Evolutionary conservation across 495 filamentous ascomycete species (phyloP).

Genomic region (Penicillium flavigenum): DNA sequence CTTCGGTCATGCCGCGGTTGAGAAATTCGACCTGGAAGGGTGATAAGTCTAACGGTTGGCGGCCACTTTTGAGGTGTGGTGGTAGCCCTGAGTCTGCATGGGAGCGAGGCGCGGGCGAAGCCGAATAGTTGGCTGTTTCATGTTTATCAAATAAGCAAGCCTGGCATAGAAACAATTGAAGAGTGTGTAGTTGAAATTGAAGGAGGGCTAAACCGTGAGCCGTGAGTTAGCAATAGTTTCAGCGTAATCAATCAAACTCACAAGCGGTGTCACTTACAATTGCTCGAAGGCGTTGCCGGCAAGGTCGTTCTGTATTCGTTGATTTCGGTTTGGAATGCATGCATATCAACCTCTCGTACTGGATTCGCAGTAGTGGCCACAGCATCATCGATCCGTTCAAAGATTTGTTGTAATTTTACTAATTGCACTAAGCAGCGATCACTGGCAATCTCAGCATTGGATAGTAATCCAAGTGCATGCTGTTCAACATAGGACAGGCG

Average conservation of each 20-base stretch:
- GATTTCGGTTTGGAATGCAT: constrained; percentile 6
- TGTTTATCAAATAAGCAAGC: constrained; percentile 7
- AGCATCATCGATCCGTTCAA: constrained; percentile 15
- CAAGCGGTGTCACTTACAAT: constrained; percentile 1
- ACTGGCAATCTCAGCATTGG: constrained; percentile 4
- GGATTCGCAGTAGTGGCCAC: constrained; percentile 3
- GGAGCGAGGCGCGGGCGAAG: background rate
- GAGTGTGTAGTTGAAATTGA: constrained; percentile 3
- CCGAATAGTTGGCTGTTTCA: background rate
- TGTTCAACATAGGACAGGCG: constrained; percentile 3
- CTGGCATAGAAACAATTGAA: constrained; percentile 5
- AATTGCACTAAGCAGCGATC: constrained; percentile 3
- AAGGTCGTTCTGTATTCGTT: constrained; percentile 2
- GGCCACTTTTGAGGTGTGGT: constrained; percentile 2
- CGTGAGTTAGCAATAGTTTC: background rate
- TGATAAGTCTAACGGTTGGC: constrained; percentile 1
- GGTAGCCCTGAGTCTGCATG: background rate
- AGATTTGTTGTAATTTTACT: constrained; percentile 17
- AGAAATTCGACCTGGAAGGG: constrained; percentile 7
- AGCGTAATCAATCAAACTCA: background rate
- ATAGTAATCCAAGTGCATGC: constrained; percentile 1
- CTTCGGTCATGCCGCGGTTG: constrained; percentile 17
- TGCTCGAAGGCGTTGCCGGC: background rate
- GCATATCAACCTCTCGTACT: constrained; percentile 2
- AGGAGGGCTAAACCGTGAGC: background rate